A percentile compares a stretch with the other conserved stretches of the same genome.
Evolutionary conservation across 345 rosid genomes (phyloP).

Genomic region (Eucalyptus polyanthemos): DNA sequence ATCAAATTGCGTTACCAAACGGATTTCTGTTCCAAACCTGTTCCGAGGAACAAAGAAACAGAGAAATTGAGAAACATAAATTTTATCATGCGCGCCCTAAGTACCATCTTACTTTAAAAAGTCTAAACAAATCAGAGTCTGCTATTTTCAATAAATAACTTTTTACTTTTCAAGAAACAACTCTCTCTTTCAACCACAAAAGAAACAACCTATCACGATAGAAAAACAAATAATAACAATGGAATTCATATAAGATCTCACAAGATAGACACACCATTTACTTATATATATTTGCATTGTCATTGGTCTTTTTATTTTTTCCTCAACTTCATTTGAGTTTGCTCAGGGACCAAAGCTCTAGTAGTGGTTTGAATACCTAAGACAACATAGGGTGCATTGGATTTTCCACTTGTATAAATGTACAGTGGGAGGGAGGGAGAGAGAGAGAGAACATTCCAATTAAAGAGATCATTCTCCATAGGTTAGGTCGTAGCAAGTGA

Average conservation of each 20-base stretch:
- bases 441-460: no score
- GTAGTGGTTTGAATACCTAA: background rate
- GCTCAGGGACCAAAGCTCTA: background rate
- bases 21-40: no score
- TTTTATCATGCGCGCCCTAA: no score
- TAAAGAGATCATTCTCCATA: background rate
- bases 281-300: background rate
- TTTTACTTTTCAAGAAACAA: background rate
- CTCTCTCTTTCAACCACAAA: no score
- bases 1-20: no score
- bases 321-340: background rate
- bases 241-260: background rate
- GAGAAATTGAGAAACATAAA: no score
- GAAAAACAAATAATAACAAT: background rate
- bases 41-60: no score
- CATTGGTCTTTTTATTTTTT: no score
- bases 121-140: no score
- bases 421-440: no score
- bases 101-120: no score
- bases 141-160: no score
- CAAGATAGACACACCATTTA: background rate
- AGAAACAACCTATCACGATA: background rate
- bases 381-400: background rate
- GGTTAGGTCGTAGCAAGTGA: background rate
- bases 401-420: background rate